Evolutionary conservation across 345 rosid genomes (phyloP), one percentile per base, ranked within the genome.

Genomic region (Limnanthes douglasii): DNA sequence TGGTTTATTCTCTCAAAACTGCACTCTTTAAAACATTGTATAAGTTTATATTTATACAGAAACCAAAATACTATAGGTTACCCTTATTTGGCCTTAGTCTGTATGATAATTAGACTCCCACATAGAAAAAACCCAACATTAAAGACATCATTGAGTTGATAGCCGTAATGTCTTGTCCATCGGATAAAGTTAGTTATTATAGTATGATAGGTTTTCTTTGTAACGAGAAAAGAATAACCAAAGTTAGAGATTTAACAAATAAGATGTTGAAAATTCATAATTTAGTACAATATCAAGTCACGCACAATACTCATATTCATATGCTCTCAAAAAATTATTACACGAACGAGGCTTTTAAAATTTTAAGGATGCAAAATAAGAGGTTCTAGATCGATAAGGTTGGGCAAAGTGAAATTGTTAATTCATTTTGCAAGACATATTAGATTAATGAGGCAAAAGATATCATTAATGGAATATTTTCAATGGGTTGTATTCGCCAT

Each of bases 171-270:
- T 51, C 75, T 41, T 79, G 84, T 43, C 48, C 50, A 3, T 84
- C 79, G n/a, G 92, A 79, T 62, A 84, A 79, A 61, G 79, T 80
- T 51, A 77, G 94, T 57, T 88, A 79, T 64, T 59, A 69, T 50
- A 83, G 90, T 4, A 46, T 88, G 28, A 71, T 78, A 64, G 66
- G 66, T 15, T 72, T 46, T 46, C 74, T 83, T 34, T 79, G 90
- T 37, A 76, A 74, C 54, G 71, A 79, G 41, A 79, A 72, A 14
- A 61, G 70, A 52, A 56, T 70, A 32, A 46, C 54, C 43, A 81
- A 79, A 59, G 69, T 83, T 43, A 72, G 70, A 51, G 60, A 48
- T 22, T 46, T 76, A 47, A 48, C 76, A 67, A 66, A 72, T 55
- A 79, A 64, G 67, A 88, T 88, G 95, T 47, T 17, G 27, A 63